phyloP scores from a whole-genome alignment of 2,329 filamentous ascomycete genomes.

The Claviceps sorghi region DNA sequence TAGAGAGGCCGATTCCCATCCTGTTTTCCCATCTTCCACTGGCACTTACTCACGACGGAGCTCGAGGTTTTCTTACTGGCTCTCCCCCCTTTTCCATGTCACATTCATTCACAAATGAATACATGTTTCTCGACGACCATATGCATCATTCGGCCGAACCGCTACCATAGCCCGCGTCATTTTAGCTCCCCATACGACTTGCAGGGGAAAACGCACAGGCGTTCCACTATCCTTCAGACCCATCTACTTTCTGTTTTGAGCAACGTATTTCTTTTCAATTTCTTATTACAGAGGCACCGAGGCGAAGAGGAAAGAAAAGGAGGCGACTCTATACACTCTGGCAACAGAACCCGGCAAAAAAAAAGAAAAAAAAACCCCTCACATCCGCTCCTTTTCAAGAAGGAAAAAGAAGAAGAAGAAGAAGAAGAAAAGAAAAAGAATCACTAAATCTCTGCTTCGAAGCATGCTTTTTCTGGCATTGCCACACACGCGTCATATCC shows the following conservation, averaged over 20 bases:
- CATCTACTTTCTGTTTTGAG: too few relatives aligned
- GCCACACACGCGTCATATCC: too few relatives aligned
- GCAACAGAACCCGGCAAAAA: slow-evolving; percentile 20
- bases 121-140: neutral
- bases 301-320: slow-evolving; percentile 7
- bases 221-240: neutral
- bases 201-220: neutral
- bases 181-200: neutral
- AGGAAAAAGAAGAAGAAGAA: neutral
- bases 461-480: too few relatives aligned
- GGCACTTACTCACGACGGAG: too few relatives aligned
- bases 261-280: slow-evolving; percentile 2
- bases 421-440: neutral
- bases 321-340: slow-evolving; percentile 15
- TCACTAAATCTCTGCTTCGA: neutral
- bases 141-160: neutral
- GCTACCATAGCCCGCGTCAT: neutral
- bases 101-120: neutral
- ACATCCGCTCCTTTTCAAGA: neutral
- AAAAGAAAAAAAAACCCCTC: neutral
- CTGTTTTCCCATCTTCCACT: too few relatives aligned
- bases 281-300: neutral
- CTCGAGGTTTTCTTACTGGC: neutral
- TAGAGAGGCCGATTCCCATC: neutral
- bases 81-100: neutral